Evolutionary conservation across 2,329 filamentous ascomycete genomes (phyloP).

Genomic region (Emericellopsis cladophorae): DNA sequence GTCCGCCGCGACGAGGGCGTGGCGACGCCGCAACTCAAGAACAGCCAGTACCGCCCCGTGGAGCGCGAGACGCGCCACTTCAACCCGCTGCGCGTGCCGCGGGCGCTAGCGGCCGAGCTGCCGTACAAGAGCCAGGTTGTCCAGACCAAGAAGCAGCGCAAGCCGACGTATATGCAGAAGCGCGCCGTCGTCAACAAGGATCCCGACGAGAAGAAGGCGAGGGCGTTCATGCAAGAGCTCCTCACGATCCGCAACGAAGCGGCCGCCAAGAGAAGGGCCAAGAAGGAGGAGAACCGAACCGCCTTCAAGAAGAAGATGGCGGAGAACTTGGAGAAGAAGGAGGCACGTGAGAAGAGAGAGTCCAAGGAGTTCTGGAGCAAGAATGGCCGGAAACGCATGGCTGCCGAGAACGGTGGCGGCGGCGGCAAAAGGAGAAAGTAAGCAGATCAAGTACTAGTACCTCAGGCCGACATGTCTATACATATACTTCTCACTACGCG

Average conservation of each 20-base stretch:
- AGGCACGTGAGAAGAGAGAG: constrained; percentile 78
- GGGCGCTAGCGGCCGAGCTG: constrained; percentile 67
- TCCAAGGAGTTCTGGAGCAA: constrained; percentile 84
- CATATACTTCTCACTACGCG: neutral
- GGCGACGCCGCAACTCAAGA: constrained; percentile 65
- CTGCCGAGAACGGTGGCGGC: constrained; percentile 24
- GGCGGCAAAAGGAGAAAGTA: constrained; percentile 14
- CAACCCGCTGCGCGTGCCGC: constrained; percentile 66
- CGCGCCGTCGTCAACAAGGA: constrained; percentile 75
- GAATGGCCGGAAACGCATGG: constrained; percentile 63
- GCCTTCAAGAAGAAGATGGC: constrained; percentile 74
- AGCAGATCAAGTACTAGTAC: constrained; percentile 3
- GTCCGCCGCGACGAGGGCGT: constrained; percentile 68
- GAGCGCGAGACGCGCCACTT: constrained; percentile 61
- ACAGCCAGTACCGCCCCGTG: constrained; percentile 69
- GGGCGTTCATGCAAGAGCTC: constrained; percentile 85
- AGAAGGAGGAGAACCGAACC: constrained; percentile 78
- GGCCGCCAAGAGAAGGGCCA: constrained; percentile 64
- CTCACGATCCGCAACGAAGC: constrained; percentile 86
- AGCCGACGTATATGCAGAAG: constrained; percentile 85
- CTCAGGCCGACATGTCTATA: neutral
- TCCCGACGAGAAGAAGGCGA: constrained; percentile 79
- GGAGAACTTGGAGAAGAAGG: constrained; percentile 74
- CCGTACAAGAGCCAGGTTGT: constrained; percentile 90
- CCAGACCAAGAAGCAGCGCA: constrained; percentile 65